Conservation (phyloP, 768 basidiomycete genomes). For the Lactifluus piperatus region DNA sequence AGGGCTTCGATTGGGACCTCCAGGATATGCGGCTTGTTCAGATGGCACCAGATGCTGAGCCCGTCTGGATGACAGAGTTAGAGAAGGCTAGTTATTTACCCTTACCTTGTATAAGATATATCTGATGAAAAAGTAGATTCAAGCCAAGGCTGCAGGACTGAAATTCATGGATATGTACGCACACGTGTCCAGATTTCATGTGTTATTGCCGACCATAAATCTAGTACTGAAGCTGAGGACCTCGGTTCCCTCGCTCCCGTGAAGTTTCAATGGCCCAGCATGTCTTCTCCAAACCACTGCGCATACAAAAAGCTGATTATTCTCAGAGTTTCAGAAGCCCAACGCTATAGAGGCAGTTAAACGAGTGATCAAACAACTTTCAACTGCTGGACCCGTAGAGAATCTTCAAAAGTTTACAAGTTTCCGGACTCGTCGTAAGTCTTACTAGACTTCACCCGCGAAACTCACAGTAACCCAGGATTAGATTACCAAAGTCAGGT, state of each 20-base stretch:
- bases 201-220: constrained; percentile 8
- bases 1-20: constrained; percentile 52
- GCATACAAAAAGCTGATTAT: constrained; percentile 23
- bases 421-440: constrained; percentile 67
- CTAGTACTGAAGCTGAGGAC: constrained; percentile 17
- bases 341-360: constrained; percentile 52
- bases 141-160: constrained; percentile 65
- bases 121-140: constrained; percentile 41
- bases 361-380: constrained; percentile 57
- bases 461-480: constrained; percentile 22
- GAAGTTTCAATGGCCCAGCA: background rate
- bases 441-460: constrained; percentile 9
- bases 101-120: background rate
- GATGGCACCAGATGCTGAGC: constrained; percentile 49
- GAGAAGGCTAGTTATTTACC: constrained; percentile 57
- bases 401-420: constrained; percentile 60
- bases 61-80: constrained; percentile 81
- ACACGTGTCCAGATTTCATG: background rate
- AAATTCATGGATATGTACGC: constrained; percentile 84
- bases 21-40: constrained; percentile 66
- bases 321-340: constrained; percentile 46
- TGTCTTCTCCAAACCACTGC: background rate
- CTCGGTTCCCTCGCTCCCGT: constrained; percentile 2
- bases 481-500: constrained; percentile 72
- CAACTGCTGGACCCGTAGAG: constrained; percentile 52